These are phyloP conservation scores for Chlamydomonas asymmetrica DNA, from an alignment of 139 green algal genomes.

Conservation along the genomic window DNA sequence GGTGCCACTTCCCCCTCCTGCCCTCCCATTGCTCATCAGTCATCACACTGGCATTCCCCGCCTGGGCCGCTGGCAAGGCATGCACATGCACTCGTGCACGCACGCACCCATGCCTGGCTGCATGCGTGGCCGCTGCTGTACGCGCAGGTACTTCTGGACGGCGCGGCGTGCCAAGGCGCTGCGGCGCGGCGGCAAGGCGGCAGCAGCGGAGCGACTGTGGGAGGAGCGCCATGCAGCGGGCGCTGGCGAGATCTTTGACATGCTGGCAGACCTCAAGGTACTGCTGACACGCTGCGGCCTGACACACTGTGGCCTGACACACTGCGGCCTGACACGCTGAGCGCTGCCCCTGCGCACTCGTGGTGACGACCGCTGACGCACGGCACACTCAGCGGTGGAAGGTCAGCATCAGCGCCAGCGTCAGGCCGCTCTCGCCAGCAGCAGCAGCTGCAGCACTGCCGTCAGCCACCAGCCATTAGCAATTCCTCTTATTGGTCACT, in stretches of 20 bases:
- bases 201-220: slow-evolving; percentile 34
- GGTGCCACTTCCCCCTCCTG: not conserved
- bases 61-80: no score
- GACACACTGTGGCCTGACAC: not conserved
- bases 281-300: not conserved
- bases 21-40: not conserved
- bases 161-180: slow-evolving; percentile 3
- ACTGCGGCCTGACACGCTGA: not conserved
- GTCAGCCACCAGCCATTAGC: no score
- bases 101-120: no score
- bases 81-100: no score
- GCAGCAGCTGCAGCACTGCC: no score
- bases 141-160: slow-evolving; percentile 18
- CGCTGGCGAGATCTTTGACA: slow-evolving; percentile 36
- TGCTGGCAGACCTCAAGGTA: slow-evolving; percentile 41
- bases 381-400: no score
- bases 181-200: not conserved
- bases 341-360: not conserved
- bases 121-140: not conserved
- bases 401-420: no score
- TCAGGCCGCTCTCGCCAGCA: no score
- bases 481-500: no score
- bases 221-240: slow-evolving; percentile 29
- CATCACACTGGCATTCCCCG: no score
- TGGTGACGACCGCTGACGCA: no score